Conservation (phyloP, 495 filamentous ascomycete genomes). For the Talaromyces liani region DNA sequence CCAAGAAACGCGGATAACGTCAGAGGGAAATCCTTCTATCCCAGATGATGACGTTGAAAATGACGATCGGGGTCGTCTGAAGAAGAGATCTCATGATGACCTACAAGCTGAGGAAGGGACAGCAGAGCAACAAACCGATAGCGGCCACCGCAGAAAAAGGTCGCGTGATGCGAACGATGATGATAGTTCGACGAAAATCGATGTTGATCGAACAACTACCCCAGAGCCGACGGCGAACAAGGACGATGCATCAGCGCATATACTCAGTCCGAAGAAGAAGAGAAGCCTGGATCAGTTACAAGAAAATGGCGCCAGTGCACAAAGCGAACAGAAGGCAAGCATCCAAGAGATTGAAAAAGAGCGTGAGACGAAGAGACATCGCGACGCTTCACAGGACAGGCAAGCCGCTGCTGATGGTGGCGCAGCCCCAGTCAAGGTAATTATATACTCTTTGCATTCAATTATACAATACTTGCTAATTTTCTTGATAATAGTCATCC, state of each 20-base stretch:
- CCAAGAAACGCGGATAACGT: slow-evolving; percentile 52
- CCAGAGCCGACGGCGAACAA: slow-evolving; percentile 6
- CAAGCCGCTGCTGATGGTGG: background rate
- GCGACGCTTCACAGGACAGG: slow-evolving; percentile 36
- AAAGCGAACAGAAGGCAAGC: slow-evolving; percentile 18
- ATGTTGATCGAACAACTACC: slow-evolving; percentile 5
- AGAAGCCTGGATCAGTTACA: slow-evolving; percentile 46
- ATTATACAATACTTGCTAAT: slow-evolving; percentile 8
- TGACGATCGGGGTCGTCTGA: slow-evolving; percentile 31
- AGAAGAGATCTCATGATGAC: slow-evolving; percentile 53
- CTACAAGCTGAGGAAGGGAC: slow-evolving; percentile 24
- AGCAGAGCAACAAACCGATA: slow-evolving; percentile 9
- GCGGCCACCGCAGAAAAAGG: slow-evolving; percentile 32
- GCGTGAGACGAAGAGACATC: slow-evolving; percentile 40
- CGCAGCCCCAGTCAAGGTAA: slow-evolving; percentile 6
- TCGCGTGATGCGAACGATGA: slow-evolving; percentile 34
- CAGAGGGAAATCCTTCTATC: slow-evolving; percentile 9
- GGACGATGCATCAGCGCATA: slow-evolving; percentile 14
- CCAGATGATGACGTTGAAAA: slow-evolving; percentile 13
- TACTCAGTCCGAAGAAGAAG: slow-evolving; percentile 40
- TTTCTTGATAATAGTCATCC: slow-evolving; percentile 23
- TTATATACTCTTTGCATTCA: background rate
- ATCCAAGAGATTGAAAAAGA: slow-evolving; percentile 19
- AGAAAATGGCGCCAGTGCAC: slow-evolving; percentile 15
- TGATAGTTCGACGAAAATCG: slow-evolving; percentile 9